Evolutionary conservation across 306 rosid species (phyloP).

Genomic region (Malus orientalis): DNA sequence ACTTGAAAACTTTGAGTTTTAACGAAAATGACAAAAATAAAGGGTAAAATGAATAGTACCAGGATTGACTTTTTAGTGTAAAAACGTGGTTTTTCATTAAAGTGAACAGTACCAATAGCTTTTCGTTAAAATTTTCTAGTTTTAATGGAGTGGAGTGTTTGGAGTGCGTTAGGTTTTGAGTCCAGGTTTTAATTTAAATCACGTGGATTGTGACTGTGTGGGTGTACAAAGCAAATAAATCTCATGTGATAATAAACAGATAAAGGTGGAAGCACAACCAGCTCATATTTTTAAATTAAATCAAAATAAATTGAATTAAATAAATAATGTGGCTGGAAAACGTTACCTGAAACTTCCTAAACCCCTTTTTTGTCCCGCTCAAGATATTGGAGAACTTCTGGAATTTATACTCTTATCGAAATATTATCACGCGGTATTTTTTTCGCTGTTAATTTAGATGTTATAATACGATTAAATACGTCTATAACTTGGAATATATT

Average conservation of each 20-base stretch:
- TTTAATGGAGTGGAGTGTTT: too few relatives aligned
- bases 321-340: slow-evolving; percentile 9
- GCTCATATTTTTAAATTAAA: slow-evolving; percentile 26
- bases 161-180: neutral
- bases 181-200: slow-evolving; percentile 25
- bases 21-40: too few relatives aligned
- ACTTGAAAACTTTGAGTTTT: too few relatives aligned
- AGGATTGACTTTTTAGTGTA: too few relatives aligned
- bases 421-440: too few relatives aligned
- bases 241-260: slow-evolving; percentile 53
- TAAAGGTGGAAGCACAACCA: slow-evolving; percentile 34
- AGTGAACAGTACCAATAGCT: accelerated
- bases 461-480: neutral
- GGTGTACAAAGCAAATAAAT: slow-evolving; percentile 32
- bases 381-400: too few relatives aligned
- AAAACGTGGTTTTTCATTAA: too few relatives aligned
- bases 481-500: too few relatives aligned
- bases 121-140: too few relatives aligned
- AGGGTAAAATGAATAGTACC: too few relatives aligned
- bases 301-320: neutral
- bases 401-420: neutral
- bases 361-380: neutral
- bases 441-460: too few relatives aligned
- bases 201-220: slow-evolving; percentile 39
- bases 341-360: slow-evolving; percentile 17